Percentiles rank a stretch among this genome's conserved stretches.
phyloP scores from a whole-genome alignment of 2,329 filamentous ascomycete genomes.

The Cryphonectria radicalis region DNA sequence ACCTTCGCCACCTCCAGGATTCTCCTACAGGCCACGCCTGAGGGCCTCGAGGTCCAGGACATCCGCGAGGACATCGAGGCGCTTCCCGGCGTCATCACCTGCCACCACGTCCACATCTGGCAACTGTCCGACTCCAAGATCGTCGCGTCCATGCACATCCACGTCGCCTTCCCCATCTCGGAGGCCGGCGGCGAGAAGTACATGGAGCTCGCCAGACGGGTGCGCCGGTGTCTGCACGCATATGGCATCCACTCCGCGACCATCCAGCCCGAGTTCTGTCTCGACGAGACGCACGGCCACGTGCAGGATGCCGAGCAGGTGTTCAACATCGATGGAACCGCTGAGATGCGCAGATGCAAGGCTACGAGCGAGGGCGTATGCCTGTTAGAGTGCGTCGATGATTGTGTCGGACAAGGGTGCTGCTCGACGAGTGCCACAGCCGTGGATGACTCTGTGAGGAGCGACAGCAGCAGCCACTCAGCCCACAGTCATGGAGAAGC shows the following conservation, averaged over 20 bases:
- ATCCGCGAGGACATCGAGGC: slow-evolving; percentile 89
- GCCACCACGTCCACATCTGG: slow-evolving; percentile 97
- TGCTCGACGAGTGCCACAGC: slow-evolving; percentile 39
- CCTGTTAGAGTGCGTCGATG: slow-evolving; percentile 57
- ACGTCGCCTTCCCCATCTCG: slow-evolving; percentile 88
- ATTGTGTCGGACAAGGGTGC: slow-evolving; percentile 52
- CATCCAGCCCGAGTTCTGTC: slow-evolving; percentile 89
- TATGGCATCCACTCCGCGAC: slow-evolving; percentile 97
- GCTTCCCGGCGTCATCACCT: slow-evolving; percentile 84
- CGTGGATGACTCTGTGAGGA: slow-evolving; percentile 39
- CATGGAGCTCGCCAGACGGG: slow-evolving; percentile 84
- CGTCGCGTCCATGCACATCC: slow-evolving; percentile 90
- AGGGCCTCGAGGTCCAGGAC: slow-evolving; percentile 84
- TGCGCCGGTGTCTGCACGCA: slow-evolving; percentile 86
- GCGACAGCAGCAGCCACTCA: slow-evolving; percentile 40
- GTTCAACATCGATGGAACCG: slow-evolving; percentile 42
- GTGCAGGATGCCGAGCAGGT: slow-evolving; percentile 37
- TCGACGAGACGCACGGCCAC: slow-evolving; percentile 52
- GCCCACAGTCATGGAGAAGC: slow-evolving; percentile 34
- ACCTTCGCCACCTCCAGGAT: slow-evolving; percentile 84
- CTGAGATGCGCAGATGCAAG: slow-evolving; percentile 26
- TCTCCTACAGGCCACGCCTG: slow-evolving; percentile 89
- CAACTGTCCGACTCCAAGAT: slow-evolving; percentile 94
- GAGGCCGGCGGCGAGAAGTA: slow-evolving; percentile 79
- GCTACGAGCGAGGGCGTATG: slow-evolving; percentile 43